Evolutionary conservation across 768 basidiomycete species (phyloP).

Genomic region (Boletus bicolor): DNA sequence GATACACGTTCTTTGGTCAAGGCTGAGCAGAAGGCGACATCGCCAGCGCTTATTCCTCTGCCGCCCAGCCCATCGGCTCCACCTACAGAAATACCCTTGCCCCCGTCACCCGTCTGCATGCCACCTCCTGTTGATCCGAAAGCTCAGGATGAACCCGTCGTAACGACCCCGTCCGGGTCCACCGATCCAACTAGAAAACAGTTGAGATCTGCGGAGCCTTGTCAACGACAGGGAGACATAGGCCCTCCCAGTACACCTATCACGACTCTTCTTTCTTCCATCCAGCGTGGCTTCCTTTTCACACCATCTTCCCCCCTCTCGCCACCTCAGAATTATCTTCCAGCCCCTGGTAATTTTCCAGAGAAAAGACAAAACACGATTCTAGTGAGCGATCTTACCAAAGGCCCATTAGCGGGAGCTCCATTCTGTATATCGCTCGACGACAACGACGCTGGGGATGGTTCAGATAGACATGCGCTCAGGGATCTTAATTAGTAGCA

Average conservation of each 20-base stretch:
- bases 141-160: slow-evolving; percentile 1
- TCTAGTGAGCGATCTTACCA: background rate
- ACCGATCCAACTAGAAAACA: background rate
- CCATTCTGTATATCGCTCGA: slow-evolving; percentile 13
- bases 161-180: background rate
- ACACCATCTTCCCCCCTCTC: slow-evolving; percentile 63
- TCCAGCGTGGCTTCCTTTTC: slow-evolving; percentile 66
- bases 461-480: slow-evolving; percentile 24
- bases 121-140: slow-evolving; percentile 1
- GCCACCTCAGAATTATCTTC: slow-evolving; percentile 47
- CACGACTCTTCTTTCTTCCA: slow-evolving; percentile 56
- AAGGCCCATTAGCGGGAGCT: background rate
- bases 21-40: slow-evolving; percentile 10
- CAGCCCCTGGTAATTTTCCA: background rate
- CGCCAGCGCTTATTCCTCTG: slow-evolving; percentile 17
- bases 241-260: slow-evolving; percentile 54
- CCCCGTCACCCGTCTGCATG: slow-evolving; percentile 16
- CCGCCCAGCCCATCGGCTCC: slow-evolving; percentile 22
- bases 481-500: slow-evolving; percentile 23
- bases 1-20: slow-evolving; percentile 12
- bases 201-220: background rate
- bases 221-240: background rate
- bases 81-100: slow-evolving; percentile 20
- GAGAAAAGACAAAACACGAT: slow-evolving; percentile 9
- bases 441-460: slow-evolving; percentile 6